Evolutionary conservation across 148 eudicot species (phyloP).

Genomic region (Rhododendron henanense): DNA sequence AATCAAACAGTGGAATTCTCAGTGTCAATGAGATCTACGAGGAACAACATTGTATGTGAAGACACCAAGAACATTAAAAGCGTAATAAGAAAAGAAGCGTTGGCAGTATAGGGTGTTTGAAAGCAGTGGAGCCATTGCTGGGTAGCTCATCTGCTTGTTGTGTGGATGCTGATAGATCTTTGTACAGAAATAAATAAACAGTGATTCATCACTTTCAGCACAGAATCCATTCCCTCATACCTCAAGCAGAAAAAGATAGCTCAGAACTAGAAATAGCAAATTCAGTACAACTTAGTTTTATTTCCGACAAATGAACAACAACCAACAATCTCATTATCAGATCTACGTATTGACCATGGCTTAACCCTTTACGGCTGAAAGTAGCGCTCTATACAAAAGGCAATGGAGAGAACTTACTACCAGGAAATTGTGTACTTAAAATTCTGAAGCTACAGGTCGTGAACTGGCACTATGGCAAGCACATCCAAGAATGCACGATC

Average conservation of each 20-base stretch:
- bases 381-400: background rate
- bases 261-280: background rate
- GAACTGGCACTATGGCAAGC: background rate
- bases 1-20: too few species aligned
- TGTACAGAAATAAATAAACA: conserved; percentile 4
- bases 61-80: conserved; percentile 81
- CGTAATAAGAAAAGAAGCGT: conserved; percentile 92
- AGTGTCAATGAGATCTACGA: too few species aligned
- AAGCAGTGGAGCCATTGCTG: conserved; percentile 94
- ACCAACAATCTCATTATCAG: background rate
- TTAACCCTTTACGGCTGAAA: background rate
- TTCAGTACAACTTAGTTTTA: background rate
- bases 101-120: conserved; percentile 93
- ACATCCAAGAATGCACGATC: too few species aligned
- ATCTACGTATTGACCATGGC: background rate
- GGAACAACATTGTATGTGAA: too few species aligned
- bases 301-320: background rate
- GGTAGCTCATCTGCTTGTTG: conserved; percentile 95
- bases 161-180: conserved; percentile 91
- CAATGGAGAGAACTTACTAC: background rate
- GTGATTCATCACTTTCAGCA: background rate
- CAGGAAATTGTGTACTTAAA: background rate
- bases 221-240: background rate
- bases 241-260: background rate
- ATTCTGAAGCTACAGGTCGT: background rate